Base-by-base conservation (phyloP, 2,329 filamentous ascomycete genomes). In the Fusarium brachygibbosum region DNA sequence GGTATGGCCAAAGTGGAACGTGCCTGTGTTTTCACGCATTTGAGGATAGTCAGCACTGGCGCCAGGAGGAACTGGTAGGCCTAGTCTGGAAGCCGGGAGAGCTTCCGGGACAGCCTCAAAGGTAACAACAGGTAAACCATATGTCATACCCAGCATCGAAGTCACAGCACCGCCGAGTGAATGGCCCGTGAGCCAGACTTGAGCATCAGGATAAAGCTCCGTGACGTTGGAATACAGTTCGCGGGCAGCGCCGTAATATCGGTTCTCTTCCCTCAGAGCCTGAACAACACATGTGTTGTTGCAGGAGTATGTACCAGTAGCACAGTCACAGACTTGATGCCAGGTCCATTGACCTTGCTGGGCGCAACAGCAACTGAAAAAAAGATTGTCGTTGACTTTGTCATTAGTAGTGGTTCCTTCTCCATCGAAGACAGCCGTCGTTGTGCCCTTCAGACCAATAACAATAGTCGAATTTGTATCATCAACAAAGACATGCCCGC, bases 331-430 rank as follows among this genome's bases (percentile, higher is more conserved):
- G 58, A 97, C 94, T 77, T 97, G 91, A 64, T 92, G 90, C 91
- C 94, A 98, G 17, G 94, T 89, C 82, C 90, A 94, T 69, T 94
- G 93, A 1, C 94, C 94, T 74, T 97, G 94, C 80, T 98, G 94
- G 6, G 90, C 96, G 80, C 96, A 99, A 80, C 96, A 99, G 82
- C 96, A 99, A 76, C 94, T 97, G 82, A 98, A 98, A 80, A 97
- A 97, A 12, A 99, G 85, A 77, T 99, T 99, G 80, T 99, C 96
- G 78, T 98, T 99, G 75, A 94, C 85, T 82, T 99, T 99, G 82
- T 99, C 96, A 72, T 97, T 97, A 28, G 94, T 97, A 1, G 95
- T 98, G 2, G 96, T 98, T 52, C 94, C 95, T 37, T 95, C 92
- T n/a, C 96, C 96, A 78, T 98, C 95, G 76, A 98, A 98, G 5